phyloP scores from a whole-genome alignment of 305 asterid genomes.

The Solanum hybrid region DNA sequence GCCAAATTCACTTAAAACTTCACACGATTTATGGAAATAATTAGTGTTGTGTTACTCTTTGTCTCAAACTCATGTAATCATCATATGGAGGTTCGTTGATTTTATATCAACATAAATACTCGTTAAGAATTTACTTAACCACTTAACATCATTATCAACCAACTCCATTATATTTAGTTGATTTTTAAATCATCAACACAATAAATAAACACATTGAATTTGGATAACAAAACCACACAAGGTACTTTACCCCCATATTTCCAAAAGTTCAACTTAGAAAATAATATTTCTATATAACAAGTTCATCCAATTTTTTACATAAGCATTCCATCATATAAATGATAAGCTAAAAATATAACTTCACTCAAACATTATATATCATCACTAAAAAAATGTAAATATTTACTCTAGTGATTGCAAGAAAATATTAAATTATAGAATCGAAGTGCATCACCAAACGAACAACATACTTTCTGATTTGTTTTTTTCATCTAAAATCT shows the following conservation, averaged over 20 bases:
- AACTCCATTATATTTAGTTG: background rate
- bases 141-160: background rate
- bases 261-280: background rate
- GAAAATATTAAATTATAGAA: too few species aligned
- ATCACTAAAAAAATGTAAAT: background rate
- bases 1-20: background rate
- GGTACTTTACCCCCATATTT: background rate
- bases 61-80: background rate
- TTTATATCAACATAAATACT: background rate
- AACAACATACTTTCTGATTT: background rate
- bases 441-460: background rate
- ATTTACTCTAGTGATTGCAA: background rate
- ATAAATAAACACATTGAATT: background rate
- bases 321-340: background rate
- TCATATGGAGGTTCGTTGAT: background rate
- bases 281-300: background rate
- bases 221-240: background rate
- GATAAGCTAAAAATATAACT: background rate
- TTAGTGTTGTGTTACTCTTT: background rate
- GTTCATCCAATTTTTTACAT: background rate
- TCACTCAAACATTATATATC: background rate
- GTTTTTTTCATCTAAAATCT: background rate
- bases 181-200: background rate
- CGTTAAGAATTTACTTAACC: background rate
- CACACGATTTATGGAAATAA: background rate